These are phyloP conservation scores for Exobasidium rhododendri DNA, from an alignment of 1,284 basidiomycete species.

Conservation along the genomic window DNA sequence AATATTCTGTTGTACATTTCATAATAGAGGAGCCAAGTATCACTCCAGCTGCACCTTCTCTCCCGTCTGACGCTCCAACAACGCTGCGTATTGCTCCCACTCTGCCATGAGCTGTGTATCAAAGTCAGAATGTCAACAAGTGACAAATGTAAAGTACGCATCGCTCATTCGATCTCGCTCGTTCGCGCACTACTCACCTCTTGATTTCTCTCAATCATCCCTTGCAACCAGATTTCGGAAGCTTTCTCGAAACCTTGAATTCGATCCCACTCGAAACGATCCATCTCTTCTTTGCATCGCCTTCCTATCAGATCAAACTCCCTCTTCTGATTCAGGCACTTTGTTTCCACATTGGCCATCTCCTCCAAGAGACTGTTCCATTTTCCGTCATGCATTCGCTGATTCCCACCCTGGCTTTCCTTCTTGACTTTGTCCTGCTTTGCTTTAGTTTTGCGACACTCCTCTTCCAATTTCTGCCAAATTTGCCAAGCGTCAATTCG, in stretches of 20 bases:
- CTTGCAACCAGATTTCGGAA: conserved; percentile 72
- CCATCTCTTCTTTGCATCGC: conserved; percentile 83
- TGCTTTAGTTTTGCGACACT: conserved; percentile 69
- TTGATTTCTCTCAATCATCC: conserved; percentile 76
- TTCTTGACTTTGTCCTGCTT: conserved; percentile 76
- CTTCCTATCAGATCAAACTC: conserved; percentile 85
- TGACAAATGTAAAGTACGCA: background rate
- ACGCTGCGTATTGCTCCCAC: conserved; percentile 35
- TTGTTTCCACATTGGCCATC: conserved; percentile 36
- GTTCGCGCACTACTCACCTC: too few species aligned
- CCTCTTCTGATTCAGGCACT: conserved; percentile 59
- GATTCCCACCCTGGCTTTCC: conserved; percentile 64
- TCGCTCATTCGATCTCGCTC: background rate
- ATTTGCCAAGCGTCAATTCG: conserved; percentile 76
- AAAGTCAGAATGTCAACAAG: background rate
- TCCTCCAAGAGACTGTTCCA: conserved; percentile 19
- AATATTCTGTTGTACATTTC: background rate
- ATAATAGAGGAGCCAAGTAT: too few species aligned
- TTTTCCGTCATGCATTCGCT: conserved; percentile 8
- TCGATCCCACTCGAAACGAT: conserved; percentile 88
- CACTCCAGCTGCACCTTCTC: conserved; percentile 8
- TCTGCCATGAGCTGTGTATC: conserved; percentile 30
- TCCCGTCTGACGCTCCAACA: conserved; percentile 42
- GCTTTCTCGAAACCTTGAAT: conserved; percentile 80
- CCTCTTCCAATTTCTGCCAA: conserved; percentile 76